phyloP scores from a whole-genome alignment of 306 rosid species.

The Bauhinia variegata region DNA sequence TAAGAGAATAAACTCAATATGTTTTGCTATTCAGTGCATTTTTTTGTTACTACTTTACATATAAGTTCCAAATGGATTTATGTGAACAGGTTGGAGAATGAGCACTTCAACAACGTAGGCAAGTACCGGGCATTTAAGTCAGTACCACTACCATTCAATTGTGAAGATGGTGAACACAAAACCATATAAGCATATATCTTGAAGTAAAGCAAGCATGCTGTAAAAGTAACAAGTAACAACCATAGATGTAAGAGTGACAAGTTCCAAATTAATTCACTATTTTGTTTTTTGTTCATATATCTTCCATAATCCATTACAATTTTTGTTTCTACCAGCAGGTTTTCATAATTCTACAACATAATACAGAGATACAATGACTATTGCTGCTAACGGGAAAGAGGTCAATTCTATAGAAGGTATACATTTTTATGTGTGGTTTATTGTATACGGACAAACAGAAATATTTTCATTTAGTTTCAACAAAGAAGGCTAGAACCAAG shows the following conservation, averaged over 20 bases:
- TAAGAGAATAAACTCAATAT: not conserved
- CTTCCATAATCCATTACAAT: not conserved
- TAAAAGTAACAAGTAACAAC: too few species aligned
- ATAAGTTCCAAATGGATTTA: slow-evolving; percentile 15
- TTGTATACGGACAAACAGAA: slow-evolving; percentile 31
- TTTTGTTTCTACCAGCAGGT: not conserved
- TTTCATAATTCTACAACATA: not conserved
- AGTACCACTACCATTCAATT: slow-evolving; percentile 71
- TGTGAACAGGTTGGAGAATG: slow-evolving; percentile 59
- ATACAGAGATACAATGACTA: too few species aligned
- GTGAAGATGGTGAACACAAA: slow-evolving; percentile 42
- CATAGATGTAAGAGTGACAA: too few species aligned
- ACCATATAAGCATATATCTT: slow-evolving; percentile 16
- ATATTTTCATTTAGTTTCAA: slow-evolving; percentile 40
- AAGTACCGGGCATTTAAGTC: slow-evolving; percentile 76
- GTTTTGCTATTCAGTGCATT: not conserved
- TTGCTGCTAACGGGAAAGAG: not conserved
- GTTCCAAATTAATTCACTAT: not conserved
- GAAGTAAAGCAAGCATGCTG: too few species aligned
- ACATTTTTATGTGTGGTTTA: slow-evolving; percentile 19
- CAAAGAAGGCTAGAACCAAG: slow-evolving; percentile 24
- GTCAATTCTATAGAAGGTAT: not conserved
- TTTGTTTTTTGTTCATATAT: not conserved
- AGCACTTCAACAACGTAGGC: slow-evolving; percentile 78
- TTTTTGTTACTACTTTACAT: not conserved